Percentiles rank a stretch among this genome's conserved stretches.
Evolutionary conservation across 2,329 filamentous ascomycete species (phyloP).

Genomic region (Chalaropsis thielavioides): DNA sequence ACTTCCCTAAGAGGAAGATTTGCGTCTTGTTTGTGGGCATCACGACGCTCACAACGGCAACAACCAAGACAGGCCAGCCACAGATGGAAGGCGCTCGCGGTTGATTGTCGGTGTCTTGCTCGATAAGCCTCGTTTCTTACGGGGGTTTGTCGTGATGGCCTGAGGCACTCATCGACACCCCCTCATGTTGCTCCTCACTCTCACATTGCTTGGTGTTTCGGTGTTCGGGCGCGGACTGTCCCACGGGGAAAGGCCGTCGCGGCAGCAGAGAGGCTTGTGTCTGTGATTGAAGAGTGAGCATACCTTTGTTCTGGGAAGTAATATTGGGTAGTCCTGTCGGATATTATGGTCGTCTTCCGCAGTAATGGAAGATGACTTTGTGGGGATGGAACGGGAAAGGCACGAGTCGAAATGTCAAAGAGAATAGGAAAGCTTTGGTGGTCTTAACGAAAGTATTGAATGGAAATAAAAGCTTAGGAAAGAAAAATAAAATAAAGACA

Average conservation of each 20-base stretch:
- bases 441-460: slow-evolving; percentile 23
- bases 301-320: slow-evolving; percentile 10
- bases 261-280: not conserved
- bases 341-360: slow-evolving; percentile 17
- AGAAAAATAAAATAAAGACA: slow-evolving; percentile 20
- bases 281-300: not conserved
- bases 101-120: not conserved
- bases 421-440: slow-evolving; percentile 17
- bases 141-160: not conserved
- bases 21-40: not conserved
- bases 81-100: not conserved
- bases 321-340: slow-evolving; percentile 12
- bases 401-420: not conserved
- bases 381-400: slow-evolving; percentile 17
- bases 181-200: not conserved
- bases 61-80: not conserved
- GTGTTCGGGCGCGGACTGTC: not conserved
- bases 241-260: not conserved
- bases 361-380: slow-evolving; percentile 15
- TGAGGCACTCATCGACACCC: not conserved
- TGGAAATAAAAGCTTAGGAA: slow-evolving; percentile 21
- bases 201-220: not conserved
- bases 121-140: not conserved
- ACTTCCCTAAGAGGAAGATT: not conserved
- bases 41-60: not conserved